phyloP scores from a whole-genome alignment of 768 basidiomycete genomes.

The Boletus pseudopeckii region DNA sequence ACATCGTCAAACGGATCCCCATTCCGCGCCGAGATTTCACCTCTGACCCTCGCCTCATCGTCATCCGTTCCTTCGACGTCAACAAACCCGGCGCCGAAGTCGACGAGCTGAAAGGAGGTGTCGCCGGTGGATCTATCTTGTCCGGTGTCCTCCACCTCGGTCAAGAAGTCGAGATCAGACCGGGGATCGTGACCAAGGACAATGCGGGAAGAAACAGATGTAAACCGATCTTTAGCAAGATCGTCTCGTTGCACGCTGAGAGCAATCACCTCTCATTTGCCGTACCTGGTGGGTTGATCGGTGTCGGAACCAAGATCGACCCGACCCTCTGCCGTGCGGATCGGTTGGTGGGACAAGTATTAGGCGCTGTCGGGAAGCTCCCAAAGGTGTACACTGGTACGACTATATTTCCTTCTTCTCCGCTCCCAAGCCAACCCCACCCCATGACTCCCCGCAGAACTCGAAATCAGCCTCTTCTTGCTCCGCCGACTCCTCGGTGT shows the following conservation, averaged over 20 bases:
- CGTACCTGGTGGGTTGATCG: slow-evolving; percentile 95
- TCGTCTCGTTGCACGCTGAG: slow-evolving; percentile 92
- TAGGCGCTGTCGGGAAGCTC: slow-evolving; percentile 91
- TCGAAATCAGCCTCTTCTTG: slow-evolving; percentile 91
- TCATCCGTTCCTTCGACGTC: slow-evolving; percentile 99
- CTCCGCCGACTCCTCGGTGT: slow-evolving; percentile 96
- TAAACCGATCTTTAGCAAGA: slow-evolving; percentile 88
- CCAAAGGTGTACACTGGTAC: slow-evolving; percentile 89
- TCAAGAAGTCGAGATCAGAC: slow-evolving; percentile 93
- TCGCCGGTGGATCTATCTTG: slow-evolving; percentile 95
- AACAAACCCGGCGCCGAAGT: slow-evolving; percentile 99
- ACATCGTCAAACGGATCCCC: slow-evolving; percentile 95
- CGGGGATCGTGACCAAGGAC: slow-evolving; percentile 96
- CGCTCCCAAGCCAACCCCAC: too few relatives aligned
- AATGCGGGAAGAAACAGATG: slow-evolving; percentile 85
- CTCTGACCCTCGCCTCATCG: slow-evolving; percentile 89
- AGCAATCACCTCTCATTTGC: slow-evolving; percentile 92
- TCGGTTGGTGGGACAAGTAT: slow-evolving; percentile 92
- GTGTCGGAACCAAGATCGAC: slow-evolving; percentile 96
- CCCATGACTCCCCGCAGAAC: slow-evolving; percentile 45
- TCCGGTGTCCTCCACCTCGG: slow-evolving; percentile 88
- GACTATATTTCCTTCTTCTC: neutral
- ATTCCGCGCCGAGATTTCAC: slow-evolving; percentile 92
- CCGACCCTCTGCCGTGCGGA: slow-evolving; percentile 97
- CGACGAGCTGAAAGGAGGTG: slow-evolving; percentile 95